Evolutionary conservation across 108 stramenopile genomes (phyloP).

Genomic region (Seminavis robusta): DNA sequence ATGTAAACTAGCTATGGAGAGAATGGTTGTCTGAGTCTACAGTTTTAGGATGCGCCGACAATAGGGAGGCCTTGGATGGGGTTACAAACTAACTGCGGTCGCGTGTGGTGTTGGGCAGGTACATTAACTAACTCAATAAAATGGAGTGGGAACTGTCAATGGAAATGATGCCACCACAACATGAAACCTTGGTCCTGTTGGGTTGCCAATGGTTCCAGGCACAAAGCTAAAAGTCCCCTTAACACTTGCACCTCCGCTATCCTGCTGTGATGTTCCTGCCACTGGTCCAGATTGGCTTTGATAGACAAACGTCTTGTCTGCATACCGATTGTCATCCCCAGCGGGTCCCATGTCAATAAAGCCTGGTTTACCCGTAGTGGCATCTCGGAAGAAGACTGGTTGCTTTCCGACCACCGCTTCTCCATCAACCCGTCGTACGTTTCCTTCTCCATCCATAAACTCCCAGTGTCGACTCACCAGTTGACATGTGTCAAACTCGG

Average conservation of each 20-base stretch:
- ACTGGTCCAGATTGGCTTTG: slow-evolving; percentile 16
- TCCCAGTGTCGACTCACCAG: slow-evolving; percentile 9
- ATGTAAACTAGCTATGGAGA: too few species aligned
- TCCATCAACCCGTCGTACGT: slow-evolving; percentile 1
- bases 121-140: too few species aligned
- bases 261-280: slow-evolving; percentile 5
- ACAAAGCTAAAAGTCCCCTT: slow-evolving; percentile 13
- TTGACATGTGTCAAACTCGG: slow-evolving; percentile 7
- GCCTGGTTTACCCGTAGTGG: too few species aligned
- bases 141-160: slow-evolving; percentile 4
- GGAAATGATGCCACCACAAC: slow-evolving; percentile 9
- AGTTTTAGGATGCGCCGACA: too few species aligned
- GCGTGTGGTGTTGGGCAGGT: too few species aligned
- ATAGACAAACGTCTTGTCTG: slow-evolving; percentile 5
- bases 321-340: background rate
- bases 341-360: slow-evolving; percentile 15
- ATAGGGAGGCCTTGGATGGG: too few species aligned
- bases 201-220: slow-evolving; percentile 3
- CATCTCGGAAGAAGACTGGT: slow-evolving; percentile 8
- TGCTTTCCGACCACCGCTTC: slow-evolving; percentile 15
- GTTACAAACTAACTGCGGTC: too few species aligned
- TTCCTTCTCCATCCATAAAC: slow-evolving; percentile 10
- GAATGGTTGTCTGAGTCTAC: too few species aligned
- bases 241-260: slow-evolving; percentile 1
- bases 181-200: slow-evolving; percentile 4